A percentile compares a stretch with the other conserved stretches of the same genome.
Conservation (phyloP, 495 filamentous ascomycete species). For the Aspergillus sparsus region DNA sequence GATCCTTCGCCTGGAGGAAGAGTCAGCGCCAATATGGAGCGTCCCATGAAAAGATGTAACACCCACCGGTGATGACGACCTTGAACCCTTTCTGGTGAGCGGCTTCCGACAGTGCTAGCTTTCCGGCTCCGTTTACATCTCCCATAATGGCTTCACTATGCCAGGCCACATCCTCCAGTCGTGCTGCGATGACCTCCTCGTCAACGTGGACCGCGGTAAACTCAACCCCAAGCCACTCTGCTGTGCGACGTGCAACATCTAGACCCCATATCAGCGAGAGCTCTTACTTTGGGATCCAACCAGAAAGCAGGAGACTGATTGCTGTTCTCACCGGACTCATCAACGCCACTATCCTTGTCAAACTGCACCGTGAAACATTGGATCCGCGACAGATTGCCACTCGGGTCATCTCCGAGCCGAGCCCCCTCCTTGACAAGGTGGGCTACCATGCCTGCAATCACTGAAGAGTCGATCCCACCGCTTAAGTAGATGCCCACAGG, state of each 20-base stretch:
- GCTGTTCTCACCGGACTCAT: conserved; percentile 44
- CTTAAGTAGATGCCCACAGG: conserved; percentile 53
- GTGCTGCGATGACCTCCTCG: conserved; percentile 44
- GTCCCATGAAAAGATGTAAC: not conserved
- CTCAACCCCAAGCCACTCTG: conserved; percentile 51
- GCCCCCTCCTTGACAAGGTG: conserved; percentile 45
- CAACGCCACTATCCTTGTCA: conserved; percentile 41
- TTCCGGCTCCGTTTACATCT: conserved; percentile 52
- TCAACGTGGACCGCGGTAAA: conserved; percentile 44
- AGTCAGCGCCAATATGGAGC: not conserved
- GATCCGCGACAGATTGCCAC: conserved; percentile 30
- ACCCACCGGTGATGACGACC: conserved; percentile 46
- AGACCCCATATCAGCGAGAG: not conserved
- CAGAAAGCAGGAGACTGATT: not conserved
- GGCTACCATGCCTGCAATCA: conserved; percentile 53
- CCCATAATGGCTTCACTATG: conserved; percentile 46
- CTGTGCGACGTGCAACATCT: conserved; percentile 52
- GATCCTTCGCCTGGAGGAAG: conserved; percentile 46
- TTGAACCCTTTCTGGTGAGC: conserved; percentile 47
- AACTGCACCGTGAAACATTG: conserved; percentile 53
- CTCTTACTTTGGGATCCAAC: not conserved
- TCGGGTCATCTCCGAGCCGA: conserved; percentile 35
- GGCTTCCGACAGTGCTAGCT: conserved; percentile 45
- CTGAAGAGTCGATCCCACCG: conserved; percentile 56
- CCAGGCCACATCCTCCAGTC: conserved; percentile 52